A percentile compares a stretch with the other conserved stretches of the same genome.
Evolutionary conservation across 192 early-diverging fungal genomes (phyloP).

Genomic region (Podila verticillata): DNA sequence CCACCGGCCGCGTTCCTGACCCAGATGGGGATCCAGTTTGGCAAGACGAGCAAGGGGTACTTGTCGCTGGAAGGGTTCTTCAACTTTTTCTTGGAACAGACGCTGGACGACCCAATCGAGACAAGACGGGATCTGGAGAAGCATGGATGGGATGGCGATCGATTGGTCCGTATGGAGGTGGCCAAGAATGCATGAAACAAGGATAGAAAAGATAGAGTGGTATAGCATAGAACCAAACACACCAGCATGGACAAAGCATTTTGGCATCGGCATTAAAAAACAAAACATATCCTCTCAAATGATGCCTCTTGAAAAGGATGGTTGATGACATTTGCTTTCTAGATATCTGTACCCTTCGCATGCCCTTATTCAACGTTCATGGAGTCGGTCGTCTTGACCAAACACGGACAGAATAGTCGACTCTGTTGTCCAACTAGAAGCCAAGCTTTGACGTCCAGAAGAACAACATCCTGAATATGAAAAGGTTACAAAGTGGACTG

Average conservation of each 20-base stretch:
- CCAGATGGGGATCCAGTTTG: constrained; percentile 65
- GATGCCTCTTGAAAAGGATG: too few relatives aligned
- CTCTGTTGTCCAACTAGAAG: too few relatives aligned
- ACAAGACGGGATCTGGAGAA: constrained; percentile 61
- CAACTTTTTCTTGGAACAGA: constrained; percentile 65
- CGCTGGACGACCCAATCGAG: constrained; percentile 65
- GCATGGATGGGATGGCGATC: constrained; percentile 62
- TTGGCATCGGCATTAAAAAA: too few relatives aligned
- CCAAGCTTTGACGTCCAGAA: too few relatives aligned
- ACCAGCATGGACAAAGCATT: not conserved
- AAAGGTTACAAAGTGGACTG: too few relatives aligned
- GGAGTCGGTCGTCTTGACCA: too few relatives aligned
- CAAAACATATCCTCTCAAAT: too few relatives aligned
- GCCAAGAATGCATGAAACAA: constrained; percentile 45
- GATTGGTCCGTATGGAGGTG: constrained; percentile 34
- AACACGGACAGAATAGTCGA: too few relatives aligned
- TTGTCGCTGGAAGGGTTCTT: constrained; percentile 62
- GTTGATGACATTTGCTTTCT: too few relatives aligned
- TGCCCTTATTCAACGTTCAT: too few relatives aligned
- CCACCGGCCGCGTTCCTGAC: constrained; percentile 59
- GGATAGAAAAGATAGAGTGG: not conserved
- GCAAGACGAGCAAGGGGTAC: constrained; percentile 54
- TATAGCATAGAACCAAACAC: not conserved
- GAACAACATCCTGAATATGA: too few relatives aligned
- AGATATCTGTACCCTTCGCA: too few relatives aligned